phyloP scores from a whole-genome alignment of 1,284 basidiomycete species.

The Phylloboletellus chloephorus region DNA sequence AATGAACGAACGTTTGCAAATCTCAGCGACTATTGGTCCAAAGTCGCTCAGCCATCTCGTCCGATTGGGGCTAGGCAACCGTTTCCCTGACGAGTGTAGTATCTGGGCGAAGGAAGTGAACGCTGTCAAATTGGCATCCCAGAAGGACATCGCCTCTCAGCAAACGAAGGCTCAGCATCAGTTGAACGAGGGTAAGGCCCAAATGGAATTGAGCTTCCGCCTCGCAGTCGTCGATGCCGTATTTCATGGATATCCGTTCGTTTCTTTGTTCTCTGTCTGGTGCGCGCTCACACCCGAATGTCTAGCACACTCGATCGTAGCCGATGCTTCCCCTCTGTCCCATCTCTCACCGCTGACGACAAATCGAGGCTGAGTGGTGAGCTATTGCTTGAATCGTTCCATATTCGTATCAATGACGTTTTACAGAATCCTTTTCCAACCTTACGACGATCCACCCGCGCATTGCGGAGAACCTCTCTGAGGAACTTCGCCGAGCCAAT shows the following conservation, averaged over 20 bases:
- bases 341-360: slow-evolving; percentile 16
- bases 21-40: slow-evolving; percentile 27
- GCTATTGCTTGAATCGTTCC: background rate
- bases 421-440: slow-evolving; percentile 18
- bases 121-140: slow-evolving; percentile 2
- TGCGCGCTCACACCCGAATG: background rate
- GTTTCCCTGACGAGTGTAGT: slow-evolving; percentile 25
- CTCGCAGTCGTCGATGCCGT: slow-evolving; percentile 26
- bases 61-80: slow-evolving; percentile 30
- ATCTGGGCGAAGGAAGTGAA: slow-evolving; percentile 25
- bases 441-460: slow-evolving; percentile 16
- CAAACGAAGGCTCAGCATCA: slow-evolving; percentile 14
- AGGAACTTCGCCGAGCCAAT: slow-evolving; percentile 18
- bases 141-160: slow-evolving; percentile 9
- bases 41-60: slow-evolving; percentile 31
- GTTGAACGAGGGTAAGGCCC: slow-evolving; percentile 6
- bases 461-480: slow-evolving; percentile 17
- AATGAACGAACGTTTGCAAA: slow-evolving; percentile 22
- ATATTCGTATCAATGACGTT: background rate
- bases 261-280: background rate
- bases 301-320: slow-evolving; percentile 21
- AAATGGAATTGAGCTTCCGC: slow-evolving; percentile 22
- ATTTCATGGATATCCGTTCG: slow-evolving; percentile 28
- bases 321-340: slow-evolving; percentile 14
- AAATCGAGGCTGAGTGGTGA: slow-evolving; percentile 14